phyloP scores from a whole-genome alignment of 1,139 yeast species.

The Kodamaea arcana region DNA sequence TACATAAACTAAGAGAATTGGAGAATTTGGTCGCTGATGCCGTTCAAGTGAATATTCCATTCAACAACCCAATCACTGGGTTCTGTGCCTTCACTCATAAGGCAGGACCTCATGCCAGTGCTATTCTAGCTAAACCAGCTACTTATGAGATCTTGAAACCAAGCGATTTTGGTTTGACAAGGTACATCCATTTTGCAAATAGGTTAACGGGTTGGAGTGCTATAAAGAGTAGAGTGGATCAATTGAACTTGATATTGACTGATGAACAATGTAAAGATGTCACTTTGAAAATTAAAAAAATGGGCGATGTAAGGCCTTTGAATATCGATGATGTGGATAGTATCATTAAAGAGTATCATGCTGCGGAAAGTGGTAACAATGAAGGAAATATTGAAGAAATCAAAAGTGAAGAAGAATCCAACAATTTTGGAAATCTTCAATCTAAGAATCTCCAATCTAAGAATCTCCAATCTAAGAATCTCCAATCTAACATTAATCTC shows the following conservation, averaged over 20 bases:
- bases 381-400: background rate
- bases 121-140: slow-evolving; percentile 57
- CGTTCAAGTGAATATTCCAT: slow-evolving; percentile 55
- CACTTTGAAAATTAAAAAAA: slow-evolving; percentile 49
- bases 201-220: slow-evolving; percentile 57
- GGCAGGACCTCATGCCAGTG: slow-evolving; percentile 61
- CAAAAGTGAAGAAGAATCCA: background rate
- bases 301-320: slow-evolving; percentile 53
- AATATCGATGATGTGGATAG: slow-evolving; percentile 48
- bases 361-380: slow-evolving; percentile 12
- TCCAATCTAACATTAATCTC: too few species aligned
- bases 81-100: slow-evolving; percentile 62
- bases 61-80: slow-evolving; percentile 59
- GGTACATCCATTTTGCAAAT: slow-evolving; percentile 58
- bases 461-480: too few species aligned
- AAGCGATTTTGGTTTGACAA: slow-evolving; percentile 52
- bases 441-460: too few species aligned
- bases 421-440: too few species aligned
- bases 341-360: slow-evolving; percentile 44
- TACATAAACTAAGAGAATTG: slow-evolving; percentile 51
- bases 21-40: slow-evolving; percentile 57
- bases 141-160: slow-evolving; percentile 57
- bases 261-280: slow-evolving; percentile 57
- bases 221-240: slow-evolving; percentile 46
- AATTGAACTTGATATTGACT: slow-evolving; percentile 44